These are phyloP conservation scores for Venturia effusa DNA, from an alignment of 2,329 filamentous ascomycete species.

Conservation along the genomic window DNA sequence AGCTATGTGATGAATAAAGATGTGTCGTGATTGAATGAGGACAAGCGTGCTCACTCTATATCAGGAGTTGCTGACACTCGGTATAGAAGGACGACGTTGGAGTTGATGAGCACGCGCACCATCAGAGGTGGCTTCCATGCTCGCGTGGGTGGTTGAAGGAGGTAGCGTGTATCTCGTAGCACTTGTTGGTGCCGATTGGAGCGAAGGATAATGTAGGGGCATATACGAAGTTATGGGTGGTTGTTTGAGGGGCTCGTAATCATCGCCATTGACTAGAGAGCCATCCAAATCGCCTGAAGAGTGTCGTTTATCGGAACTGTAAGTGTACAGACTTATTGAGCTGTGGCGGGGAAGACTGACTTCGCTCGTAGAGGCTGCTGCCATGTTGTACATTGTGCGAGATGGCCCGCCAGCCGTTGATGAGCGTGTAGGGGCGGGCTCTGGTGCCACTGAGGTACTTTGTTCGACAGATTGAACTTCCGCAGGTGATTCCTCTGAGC, in stretches of 20 bases:
- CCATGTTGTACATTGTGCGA: not conserved
- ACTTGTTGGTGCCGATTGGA: not conserved
- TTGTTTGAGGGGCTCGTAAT: conserved; percentile 2
- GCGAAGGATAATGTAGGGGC: not conserved
- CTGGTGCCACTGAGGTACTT: not conserved
- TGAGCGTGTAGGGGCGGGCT: not conserved
- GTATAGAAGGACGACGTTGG: not conserved
- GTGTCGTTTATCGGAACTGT: not conserved
- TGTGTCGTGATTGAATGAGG: not conserved
- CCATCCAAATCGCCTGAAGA: not conserved
- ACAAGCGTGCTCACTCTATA: not conserved
- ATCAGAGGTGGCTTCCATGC: not conserved
- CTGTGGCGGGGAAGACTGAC: not conserved
- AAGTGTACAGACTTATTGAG: not conserved
- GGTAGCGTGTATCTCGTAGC: not conserved
- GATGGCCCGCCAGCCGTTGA: not conserved
- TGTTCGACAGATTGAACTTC: not conserved
- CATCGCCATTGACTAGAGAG: not conserved
- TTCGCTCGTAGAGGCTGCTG: conserved; percentile 1
- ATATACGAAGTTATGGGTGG: not conserved
- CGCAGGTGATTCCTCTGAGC: not conserved
- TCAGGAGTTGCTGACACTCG: not conserved
- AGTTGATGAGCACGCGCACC: not conserved
- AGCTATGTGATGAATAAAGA: not conserved
- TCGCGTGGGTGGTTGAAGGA: not conserved